These are phyloP conservation scores for Avena insularis DNA, from an alignment of 176 grass and related monocot species.

Conservation along the genomic window DNA sequence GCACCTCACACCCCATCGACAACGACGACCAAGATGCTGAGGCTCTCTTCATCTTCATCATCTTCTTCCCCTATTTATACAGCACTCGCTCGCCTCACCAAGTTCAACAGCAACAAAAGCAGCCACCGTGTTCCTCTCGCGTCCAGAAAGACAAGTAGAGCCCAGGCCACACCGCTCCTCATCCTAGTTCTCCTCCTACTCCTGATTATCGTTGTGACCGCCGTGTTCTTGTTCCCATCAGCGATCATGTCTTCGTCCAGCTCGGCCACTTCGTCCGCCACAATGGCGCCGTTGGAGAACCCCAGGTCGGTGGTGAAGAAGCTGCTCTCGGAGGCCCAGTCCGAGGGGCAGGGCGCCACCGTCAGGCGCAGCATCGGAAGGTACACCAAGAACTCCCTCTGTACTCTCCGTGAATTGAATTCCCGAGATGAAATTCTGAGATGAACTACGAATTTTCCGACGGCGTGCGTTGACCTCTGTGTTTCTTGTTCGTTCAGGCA, in stretches of 20 bases:
- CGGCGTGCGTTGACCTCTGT: background rate
- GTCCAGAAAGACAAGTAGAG: background rate
- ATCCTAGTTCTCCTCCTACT: background rate
- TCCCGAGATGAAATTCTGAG: no score
- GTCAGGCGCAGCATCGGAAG: slow-evolving; percentile 91
- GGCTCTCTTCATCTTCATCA: background rate
- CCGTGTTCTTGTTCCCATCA: slow-evolving; percentile 24
- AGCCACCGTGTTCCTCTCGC: background rate
- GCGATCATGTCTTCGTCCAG: slow-evolving; percentile 37
- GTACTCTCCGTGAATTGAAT: background rate
- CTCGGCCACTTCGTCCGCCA: background rate
- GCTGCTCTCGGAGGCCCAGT: slow-evolving; percentile 68
- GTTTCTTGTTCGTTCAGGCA: slow-evolving; percentile 39
- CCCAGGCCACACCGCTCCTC: no score
- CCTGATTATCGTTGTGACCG: background rate
- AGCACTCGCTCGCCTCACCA: slow-evolving; percentile 4
- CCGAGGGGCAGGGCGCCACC: slow-evolving; percentile 75
- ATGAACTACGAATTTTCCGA: background rate
- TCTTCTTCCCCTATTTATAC: slow-evolving; percentile 46
- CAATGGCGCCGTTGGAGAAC: slow-evolving; percentile 37
- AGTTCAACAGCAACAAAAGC: background rate
- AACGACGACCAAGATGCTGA: background rate
- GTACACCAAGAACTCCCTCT: background rate
- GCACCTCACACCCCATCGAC: background rate
- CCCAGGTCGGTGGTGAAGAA: slow-evolving; percentile 70